These are phyloP conservation scores for Talaromyces thailandensis DNA, from an alignment of 495 filamentous ascomycete species.

Conservation along the genomic window DNA sequence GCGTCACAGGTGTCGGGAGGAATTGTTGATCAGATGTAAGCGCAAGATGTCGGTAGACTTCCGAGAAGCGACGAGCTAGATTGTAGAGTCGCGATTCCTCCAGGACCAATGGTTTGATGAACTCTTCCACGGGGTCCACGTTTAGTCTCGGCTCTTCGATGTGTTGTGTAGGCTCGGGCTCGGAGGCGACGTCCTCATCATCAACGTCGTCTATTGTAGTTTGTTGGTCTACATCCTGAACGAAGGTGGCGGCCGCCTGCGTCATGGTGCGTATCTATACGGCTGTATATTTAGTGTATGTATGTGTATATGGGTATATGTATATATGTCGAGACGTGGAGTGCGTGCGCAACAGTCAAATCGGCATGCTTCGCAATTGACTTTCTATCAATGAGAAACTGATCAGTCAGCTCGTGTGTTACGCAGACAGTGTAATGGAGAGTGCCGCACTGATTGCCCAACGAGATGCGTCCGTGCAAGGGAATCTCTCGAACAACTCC, in stretches of 20 bases:
- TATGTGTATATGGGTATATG: conserved; percentile 2
- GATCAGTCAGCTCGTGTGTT: background rate
- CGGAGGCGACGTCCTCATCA: conserved; percentile 26
- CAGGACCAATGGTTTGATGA: conserved; percentile 28
- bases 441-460: background rate
- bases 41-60: conserved; percentile 54
- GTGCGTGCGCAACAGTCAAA: conserved; percentile 6
- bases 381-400: background rate
- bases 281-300: background rate
- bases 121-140: conserved; percentile 26
- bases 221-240: conserved; percentile 27
- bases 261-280: conserved; percentile 17
- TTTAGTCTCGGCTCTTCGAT: conserved; percentile 18
- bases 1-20: conserved; percentile 69
- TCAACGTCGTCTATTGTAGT: conserved; percentile 26
- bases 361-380: background rate
- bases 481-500: background rate
- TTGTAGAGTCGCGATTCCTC: conserved; percentile 42
- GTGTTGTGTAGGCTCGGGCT: conserved; percentile 23
- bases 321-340: conserved; percentile 1
- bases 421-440: background rate
- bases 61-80: conserved; percentile 53
- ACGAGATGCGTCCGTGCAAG: background rate
- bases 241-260: conserved; percentile 20
- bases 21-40: conserved; percentile 62